These are phyloP conservation scores for Aegilops speltoides DNA, from an alignment of 176 grass and related monocot genomes.

Conservation along the genomic window DNA sequence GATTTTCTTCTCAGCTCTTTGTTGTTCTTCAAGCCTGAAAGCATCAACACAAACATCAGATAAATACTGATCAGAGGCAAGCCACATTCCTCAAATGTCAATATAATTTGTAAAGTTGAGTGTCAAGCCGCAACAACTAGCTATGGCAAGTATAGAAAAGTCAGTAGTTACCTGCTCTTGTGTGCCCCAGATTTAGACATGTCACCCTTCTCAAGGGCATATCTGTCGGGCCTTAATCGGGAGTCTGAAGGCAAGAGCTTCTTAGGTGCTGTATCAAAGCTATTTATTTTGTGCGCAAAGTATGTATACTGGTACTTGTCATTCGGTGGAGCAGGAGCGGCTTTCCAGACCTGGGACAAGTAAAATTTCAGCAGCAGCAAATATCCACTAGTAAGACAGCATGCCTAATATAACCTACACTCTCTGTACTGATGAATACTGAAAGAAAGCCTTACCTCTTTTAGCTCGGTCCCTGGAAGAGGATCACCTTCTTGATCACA, in stretches of 20 bases:
- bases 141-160: not conserved
- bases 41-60: not conserved
- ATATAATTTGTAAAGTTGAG: not conserved
- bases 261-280: slow-evolving; percentile 80
- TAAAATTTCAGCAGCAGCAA: not conserved
- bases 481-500: slow-evolving; percentile 96
- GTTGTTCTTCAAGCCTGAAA: slow-evolving; percentile 85
- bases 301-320: slow-evolving; percentile 95
- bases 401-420: not conserved
- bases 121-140: not conserved
- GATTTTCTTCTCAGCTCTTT: slow-evolving; percentile 85
- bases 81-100: not conserved
- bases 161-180: slow-evolving; percentile 67
- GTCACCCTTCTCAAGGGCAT: slow-evolving; percentile 87
- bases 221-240: slow-evolving; percentile 85
- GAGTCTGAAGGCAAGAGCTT: slow-evolving; percentile 89
- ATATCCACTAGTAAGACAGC: not conserved
- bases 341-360: slow-evolving; percentile 65
- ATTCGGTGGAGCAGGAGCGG: slow-evolving; percentile 55
- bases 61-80: not conserved
- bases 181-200: slow-evolving; percentile 82
- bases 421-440: not conserved
- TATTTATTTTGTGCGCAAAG: slow-evolving; percentile 94
- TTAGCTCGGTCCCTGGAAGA: slow-evolving; percentile 71
- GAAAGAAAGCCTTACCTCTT: slow-evolving; percentile 53